phyloP scores from a whole-genome alignment of 75 land plant genomes.

The Cunninghamia lanceolata region DNA sequence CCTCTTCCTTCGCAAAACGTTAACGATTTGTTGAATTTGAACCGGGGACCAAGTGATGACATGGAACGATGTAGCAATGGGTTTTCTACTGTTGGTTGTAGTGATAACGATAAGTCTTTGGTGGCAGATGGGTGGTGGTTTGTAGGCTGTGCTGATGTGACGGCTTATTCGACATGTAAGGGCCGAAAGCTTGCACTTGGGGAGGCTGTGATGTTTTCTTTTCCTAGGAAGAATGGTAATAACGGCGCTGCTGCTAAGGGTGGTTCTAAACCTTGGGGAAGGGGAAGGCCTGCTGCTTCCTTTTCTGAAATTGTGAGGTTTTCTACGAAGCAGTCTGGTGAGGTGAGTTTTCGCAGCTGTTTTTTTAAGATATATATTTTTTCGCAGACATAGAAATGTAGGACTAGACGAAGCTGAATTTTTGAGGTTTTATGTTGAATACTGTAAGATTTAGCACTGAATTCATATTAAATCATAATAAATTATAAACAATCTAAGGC shows the following conservation, averaged over 20 bases:
- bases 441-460: background rate
- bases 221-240: slow-evolving; percentile 27
- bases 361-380: background rate
- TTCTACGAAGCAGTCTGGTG: slow-evolving; percentile 62
- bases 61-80: background rate
- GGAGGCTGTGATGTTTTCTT: slow-evolving; percentile 56
- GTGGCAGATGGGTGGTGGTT: slow-evolving; percentile 35
- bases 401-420: background rate
- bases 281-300: slow-evolving; percentile 25
- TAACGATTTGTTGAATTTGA: background rate
- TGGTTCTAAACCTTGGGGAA: slow-evolving; percentile 14
- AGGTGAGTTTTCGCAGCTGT: slow-evolving; percentile 38
- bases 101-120: background rate
- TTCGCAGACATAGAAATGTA: background rate
- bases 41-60: background rate
- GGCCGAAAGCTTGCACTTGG: slow-evolving; percentile 47
- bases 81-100: background rate
- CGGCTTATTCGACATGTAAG: slow-evolving; percentile 51
- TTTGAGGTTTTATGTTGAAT: background rate
- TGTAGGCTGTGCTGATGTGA: slow-evolving; percentile 47
- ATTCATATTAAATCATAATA: background rate
- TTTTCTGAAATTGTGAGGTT: slow-evolving; percentile 64
- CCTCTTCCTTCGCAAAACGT: background rate
- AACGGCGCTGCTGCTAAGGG: background rate
- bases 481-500: background rate